Base-by-base conservation (phyloP, 1,139 yeast genomes). In the Meyerozyma elateridarum region DNA sequence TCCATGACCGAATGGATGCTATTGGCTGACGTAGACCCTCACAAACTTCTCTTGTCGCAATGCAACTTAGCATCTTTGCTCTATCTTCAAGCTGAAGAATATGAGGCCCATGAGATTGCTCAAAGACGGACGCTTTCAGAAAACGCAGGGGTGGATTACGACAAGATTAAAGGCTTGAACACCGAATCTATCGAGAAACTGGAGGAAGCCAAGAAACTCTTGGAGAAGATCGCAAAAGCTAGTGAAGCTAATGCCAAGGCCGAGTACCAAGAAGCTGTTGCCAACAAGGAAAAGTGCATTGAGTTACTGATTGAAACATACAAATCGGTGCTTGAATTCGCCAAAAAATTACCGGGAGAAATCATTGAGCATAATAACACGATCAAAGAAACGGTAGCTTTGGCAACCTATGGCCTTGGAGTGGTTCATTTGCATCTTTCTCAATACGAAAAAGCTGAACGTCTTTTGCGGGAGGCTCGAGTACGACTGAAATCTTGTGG, bases 371-470 rank as follows among this genome's bases (percentile, higher is more conserved):
- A 42, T 27, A 45, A 49, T 30, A 34, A 41, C 30, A 46, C 51
- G 25, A 52, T 64, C 14, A 45, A 46, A 32, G 87, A 85, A 41
- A 78, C 84, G 2, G 76, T 82, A 20, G 95, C 95, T 0, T 63
- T 87, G 48, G 77, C 95, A 1, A 78, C 87, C 0, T 89, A 85
- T 49, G 94, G 95, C 0, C 63, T 85, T 25, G 97, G 96, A 0
- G 94, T 88, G 4, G 70, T 85, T 11, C 70, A 76, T 31, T 56
- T 84, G 13, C 88, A 85, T 48, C 48, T 64, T 24, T 70, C 76
- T 1, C 60, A 79, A 15, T 64, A 68, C 36, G 69, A 67, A 15
- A 62, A 68, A 39, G 88, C 95, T 0, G 77, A 75, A 42, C 64
- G 78, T 22, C 59, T 74, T 20, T 61, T 88, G 29, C 64, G 83